Evolutionary conservation across 495 filamentous ascomycete species (phyloP).

Genomic region (Penicillium desertorum): DNA sequence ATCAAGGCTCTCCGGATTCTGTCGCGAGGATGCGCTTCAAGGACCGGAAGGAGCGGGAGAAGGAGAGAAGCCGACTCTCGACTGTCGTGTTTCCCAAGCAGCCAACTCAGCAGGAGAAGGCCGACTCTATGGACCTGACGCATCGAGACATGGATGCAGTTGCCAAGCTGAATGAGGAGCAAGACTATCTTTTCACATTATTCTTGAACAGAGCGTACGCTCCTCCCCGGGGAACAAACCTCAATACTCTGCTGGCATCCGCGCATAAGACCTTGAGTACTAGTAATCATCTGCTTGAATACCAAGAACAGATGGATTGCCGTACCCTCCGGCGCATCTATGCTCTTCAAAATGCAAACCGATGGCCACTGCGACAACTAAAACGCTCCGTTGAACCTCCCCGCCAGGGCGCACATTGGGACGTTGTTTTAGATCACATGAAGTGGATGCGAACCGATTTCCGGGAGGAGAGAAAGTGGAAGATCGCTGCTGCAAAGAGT

Average conservation of each 20-base stretch:
- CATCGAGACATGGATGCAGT: conserved; percentile 49
- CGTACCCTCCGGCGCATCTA: conserved; percentile 82
- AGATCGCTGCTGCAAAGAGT: conserved; percentile 72
- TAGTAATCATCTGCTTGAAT: conserved; percentile 68
- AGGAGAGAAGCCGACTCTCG: conserved; percentile 64
- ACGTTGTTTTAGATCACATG: conserved; percentile 84
- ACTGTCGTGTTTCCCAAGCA: conserved; percentile 80
- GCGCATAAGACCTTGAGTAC: conserved; percentile 84
- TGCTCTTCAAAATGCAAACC: conserved; percentile 79
- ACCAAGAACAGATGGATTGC: conserved; percentile 80
- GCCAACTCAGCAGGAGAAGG: conserved; percentile 41
- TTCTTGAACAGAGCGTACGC: conserved; percentile 69
- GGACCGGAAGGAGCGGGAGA: conserved; percentile 58
- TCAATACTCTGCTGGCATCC: conserved; percentile 67
- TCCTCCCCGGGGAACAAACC: conserved; percentile 55
- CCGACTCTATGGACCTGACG: conserved; percentile 36
- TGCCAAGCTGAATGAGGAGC: conserved; percentile 51
- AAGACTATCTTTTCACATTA: conserved; percentile 80
- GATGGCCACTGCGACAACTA: conserved; percentile 88
- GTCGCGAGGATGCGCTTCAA: conserved; percentile 53
- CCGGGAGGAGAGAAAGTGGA: conserved; percentile 90
- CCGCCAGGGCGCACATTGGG: conserved; percentile 72
- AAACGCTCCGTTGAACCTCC: conserved; percentile 75
- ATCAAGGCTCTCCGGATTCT: conserved; percentile 44
- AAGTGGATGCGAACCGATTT: conserved; percentile 98